A percentile compares a stretch with the other conserved stretches of the same genome.
phyloP scores from a whole-genome alignment of 1,284 basidiomycete genomes.

The Stereum hirsutum region DNA sequence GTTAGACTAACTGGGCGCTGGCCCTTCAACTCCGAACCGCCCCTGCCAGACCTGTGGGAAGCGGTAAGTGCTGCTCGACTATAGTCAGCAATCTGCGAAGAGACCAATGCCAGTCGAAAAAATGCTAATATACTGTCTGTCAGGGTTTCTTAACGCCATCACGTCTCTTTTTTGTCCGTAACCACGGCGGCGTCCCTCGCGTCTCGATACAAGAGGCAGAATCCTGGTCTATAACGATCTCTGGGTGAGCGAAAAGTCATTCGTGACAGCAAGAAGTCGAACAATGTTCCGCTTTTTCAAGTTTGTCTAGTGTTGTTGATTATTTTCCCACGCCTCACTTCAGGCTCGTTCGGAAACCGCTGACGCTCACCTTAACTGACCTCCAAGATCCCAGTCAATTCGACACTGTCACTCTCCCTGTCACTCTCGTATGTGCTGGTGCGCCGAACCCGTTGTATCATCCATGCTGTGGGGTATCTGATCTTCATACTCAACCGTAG shows the following conservation, averaged over 20 bases:
- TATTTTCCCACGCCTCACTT: neutral
- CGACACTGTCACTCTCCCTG: slow-evolving; percentile 47
- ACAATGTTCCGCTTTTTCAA: neutral
- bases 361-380: neutral
- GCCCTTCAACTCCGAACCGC: slow-evolving; percentile 54
- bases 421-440: slow-evolving; percentile 65
- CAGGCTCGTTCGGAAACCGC: neutral
- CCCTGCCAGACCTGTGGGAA: slow-evolving; percentile 32
- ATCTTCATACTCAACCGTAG: too few species aligned
- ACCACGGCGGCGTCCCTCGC: slow-evolving; percentile 56
- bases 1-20: slow-evolving; percentile 51
- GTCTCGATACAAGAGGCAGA: slow-evolving; percentile 28
- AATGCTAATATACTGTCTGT: neutral
- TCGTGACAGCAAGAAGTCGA: too few species aligned
- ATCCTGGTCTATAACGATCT: slow-evolving; percentile 43
- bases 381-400: slow-evolving; percentile 20
- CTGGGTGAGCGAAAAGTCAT: slow-evolving; percentile 21
- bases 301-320: neutral
- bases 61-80: neutral
- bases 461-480: too few species aligned
- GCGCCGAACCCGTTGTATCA: too few species aligned
- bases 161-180: slow-evolving; percentile 59
- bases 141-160: slow-evolving; percentile 56
- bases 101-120: neutral
- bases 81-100: neutral